These are phyloP conservation scores for Russula dissimulans DNA, from an alignment of 768 basidiomycete species.

Conservation along the genomic window DNA sequence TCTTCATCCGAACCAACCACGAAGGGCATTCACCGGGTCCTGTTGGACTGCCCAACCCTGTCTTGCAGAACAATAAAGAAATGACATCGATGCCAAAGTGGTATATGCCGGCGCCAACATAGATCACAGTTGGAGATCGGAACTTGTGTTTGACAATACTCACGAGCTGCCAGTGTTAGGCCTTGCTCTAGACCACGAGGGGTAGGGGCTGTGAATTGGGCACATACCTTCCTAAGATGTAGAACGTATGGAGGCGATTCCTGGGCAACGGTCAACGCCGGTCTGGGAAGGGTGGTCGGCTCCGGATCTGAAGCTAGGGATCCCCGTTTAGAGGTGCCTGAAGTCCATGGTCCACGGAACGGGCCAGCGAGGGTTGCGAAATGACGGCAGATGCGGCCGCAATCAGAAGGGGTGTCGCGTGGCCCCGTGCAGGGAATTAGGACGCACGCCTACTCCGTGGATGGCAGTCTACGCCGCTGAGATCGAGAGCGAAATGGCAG, in stretches of 20 bases:
- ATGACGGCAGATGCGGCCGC: neutral
- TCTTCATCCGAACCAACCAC: neutral
- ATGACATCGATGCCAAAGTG: neutral
- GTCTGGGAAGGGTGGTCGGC: neutral
- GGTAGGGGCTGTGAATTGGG: neutral
- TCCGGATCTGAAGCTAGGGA: neutral
- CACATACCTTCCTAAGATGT: neutral
- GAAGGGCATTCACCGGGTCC: neutral
- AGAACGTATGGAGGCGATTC: neutral
- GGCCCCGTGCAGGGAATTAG: neutral
- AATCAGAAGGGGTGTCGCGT: neutral
- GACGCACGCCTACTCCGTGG: neutral
- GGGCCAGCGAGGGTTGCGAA: neutral
- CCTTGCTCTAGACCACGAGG: neutral
- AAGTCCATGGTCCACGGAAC: conserved; percentile 14
- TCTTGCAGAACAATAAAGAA: conserved; percentile 1
- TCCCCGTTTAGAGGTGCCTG: neutral
- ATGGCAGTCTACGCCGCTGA: neutral
- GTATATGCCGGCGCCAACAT: neutral
- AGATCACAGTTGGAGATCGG: neutral
- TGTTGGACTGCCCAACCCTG: neutral
- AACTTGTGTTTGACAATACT: neutral
- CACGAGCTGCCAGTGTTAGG: neutral
- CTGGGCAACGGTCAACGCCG: neutral
- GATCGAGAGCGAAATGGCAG: neutral